Conservation (phyloP, 805 yeast species). For the Hanseniaspora thailandica region DNA sequence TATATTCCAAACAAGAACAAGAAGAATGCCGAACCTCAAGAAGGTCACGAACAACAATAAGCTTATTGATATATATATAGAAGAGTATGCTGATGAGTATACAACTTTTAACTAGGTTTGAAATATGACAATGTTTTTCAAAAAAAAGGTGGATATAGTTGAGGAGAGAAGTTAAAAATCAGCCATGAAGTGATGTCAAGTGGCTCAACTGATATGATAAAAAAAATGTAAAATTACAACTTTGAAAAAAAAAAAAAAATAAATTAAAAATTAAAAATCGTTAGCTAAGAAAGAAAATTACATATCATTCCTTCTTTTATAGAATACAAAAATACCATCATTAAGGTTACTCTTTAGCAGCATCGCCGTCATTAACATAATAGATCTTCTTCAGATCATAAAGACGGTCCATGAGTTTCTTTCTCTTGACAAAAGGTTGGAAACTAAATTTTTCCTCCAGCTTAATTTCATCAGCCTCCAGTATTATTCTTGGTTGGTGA, state of each 20-base stretch:
- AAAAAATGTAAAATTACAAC: too few relatives aligned
- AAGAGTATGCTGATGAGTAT: not conserved
- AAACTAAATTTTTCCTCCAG: conserved; percentile 23
- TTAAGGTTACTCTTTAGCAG: not conserved
- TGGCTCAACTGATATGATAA: too few relatives aligned
- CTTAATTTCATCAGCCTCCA: conserved; percentile 15
- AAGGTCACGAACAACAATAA: not conserved
- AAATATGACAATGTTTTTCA: too few relatives aligned
- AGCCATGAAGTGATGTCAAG: too few relatives aligned
- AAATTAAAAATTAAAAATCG: too few relatives aligned
- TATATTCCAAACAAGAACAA: conserved; percentile 13
- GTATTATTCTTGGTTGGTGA: not conserved
- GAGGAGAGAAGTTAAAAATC: too few relatives aligned
- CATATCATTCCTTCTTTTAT: too few relatives aligned
- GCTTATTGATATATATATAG: not conserved
- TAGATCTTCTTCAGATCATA: conserved; percentile 25
- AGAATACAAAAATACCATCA: not conserved
- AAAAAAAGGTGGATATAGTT: too few relatives aligned
- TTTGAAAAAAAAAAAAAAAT: too few relatives aligned
- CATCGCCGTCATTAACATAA: conserved; percentile 12
- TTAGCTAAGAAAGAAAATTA: too few relatives aligned
- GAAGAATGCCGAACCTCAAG: not conserved
- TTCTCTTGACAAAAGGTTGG: conserved; percentile 25
- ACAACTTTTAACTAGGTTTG: too few relatives aligned
- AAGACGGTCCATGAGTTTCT: conserved; percentile 28